These are phyloP conservation scores for Rhodotorula sp. DNA, from an alignment of 1,284 basidiomycete species.

Conservation along the genomic window DNA sequence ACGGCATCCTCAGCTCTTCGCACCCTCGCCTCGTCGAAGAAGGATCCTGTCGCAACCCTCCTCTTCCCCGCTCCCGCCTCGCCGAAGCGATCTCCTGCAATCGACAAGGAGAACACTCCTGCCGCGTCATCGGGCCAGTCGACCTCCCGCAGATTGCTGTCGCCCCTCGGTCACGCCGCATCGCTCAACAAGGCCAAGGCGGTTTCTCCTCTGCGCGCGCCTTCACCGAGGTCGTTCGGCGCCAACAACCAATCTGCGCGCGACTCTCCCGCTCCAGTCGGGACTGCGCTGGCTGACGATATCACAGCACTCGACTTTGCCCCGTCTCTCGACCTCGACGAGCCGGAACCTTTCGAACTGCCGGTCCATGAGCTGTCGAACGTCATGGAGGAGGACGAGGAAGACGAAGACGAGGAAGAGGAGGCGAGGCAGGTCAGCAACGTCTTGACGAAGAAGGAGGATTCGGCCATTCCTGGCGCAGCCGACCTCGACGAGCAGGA, in stretches of 20 bases:
- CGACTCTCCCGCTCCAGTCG: background rate
- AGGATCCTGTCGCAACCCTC: slow-evolving; percentile 37
- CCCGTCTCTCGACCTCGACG: background rate
- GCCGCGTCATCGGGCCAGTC: background rate
- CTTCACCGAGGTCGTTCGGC: slow-evolving; percentile 12
- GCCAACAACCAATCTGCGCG: background rate
- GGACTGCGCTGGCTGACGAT: background rate
- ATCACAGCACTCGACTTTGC: background rate
- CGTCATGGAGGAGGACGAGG: slow-evolving; percentile 26
- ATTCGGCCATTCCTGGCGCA: background rate
- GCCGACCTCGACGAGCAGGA: slow-evolving; percentile 1
- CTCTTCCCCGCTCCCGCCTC: slow-evolving; percentile 22
- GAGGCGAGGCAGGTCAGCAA: background rate
- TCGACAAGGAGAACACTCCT: slow-evolving; percentile 30
- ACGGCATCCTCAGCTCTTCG: slow-evolving; percentile 2
- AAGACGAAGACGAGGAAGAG: slow-evolving; percentile 6
- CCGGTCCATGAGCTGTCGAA: slow-evolving; percentile 20
- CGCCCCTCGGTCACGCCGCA: slow-evolving; percentile 1
- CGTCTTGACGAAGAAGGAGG: background rate
- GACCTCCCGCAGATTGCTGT: slow-evolving; percentile 2
- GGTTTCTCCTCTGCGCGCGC: slow-evolving; percentile 2
- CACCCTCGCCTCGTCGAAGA: slow-evolving; percentile 12
- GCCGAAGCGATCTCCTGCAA: background rate
- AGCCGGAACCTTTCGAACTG: background rate
- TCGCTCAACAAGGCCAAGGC: background rate